phyloP scores from a whole-genome alignment of 345 rosid species.

The Populus simonii region DNA sequence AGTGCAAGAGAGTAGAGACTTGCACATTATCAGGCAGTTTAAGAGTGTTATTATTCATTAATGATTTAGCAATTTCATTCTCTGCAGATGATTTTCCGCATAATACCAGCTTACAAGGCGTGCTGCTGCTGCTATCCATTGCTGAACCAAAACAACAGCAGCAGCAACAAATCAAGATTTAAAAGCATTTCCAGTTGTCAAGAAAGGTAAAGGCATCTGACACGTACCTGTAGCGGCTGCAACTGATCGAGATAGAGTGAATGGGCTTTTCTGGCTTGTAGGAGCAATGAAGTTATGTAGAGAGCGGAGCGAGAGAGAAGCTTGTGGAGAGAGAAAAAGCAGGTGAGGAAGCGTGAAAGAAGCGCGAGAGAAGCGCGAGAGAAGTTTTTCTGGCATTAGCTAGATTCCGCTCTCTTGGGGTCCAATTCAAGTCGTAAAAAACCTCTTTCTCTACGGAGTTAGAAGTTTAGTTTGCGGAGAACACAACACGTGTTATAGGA shows the following conservation, averaged over 20 bases:
- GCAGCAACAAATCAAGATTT: background rate
- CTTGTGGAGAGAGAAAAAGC: background rate
- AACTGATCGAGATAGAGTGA: background rate
- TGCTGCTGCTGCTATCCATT: slow-evolving; percentile 45
- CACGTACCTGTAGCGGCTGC: background rate
- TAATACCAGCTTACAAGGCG: slow-evolving; percentile 47
- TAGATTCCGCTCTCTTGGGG: background rate
- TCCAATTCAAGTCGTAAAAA: too few species aligned
- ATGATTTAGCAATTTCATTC: slow-evolving; percentile 42
- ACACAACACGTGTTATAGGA: background rate
- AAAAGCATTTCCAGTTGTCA: background rate
- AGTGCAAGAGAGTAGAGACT: slow-evolving; percentile 39
- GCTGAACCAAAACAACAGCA: slow-evolving; percentile 15
- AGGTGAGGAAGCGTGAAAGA: too few species aligned
- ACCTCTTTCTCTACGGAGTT: background rate
- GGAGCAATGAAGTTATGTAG: background rate
- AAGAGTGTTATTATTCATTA: slow-evolving; percentile 44
- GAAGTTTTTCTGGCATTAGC: background rate
- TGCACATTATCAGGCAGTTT: slow-evolving; percentile 45
- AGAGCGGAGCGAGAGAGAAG: background rate
- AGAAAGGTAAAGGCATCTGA: background rate
- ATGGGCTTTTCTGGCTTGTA: background rate
- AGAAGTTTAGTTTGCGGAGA: background rate
- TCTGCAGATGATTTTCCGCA: slow-evolving; percentile 63
- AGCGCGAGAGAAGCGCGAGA: background rate